Percentiles rank a stretch among this genome's conserved stretches.
Evolutionary conservation across 225 moss, liverwort and hornwort genomes (phyloP).

Genomic region (Physcomitrium patens): DNA sequence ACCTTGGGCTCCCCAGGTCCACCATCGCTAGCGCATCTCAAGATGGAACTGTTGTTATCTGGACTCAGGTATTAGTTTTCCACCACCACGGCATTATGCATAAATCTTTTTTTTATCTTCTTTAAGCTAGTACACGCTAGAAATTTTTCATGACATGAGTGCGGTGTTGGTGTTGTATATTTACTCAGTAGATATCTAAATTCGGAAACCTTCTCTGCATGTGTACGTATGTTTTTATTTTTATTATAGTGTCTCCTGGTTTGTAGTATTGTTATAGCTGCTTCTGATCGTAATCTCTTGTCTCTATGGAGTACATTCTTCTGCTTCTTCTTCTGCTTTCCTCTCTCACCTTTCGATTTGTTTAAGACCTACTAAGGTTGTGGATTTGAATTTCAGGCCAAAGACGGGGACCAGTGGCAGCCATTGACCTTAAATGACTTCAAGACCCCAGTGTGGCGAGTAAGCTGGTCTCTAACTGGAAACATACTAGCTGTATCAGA

Average conservation of each 20-base stretch:
- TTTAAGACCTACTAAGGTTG: neutral
- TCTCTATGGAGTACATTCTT: neutral
- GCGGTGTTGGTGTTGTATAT: neutral
- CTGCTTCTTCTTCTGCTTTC: neutral
- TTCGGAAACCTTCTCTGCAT: no score
- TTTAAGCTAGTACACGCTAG: neutral
- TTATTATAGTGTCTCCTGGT: no score
- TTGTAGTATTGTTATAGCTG: no score
- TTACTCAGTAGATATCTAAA: no score
- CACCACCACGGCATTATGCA: neutral
- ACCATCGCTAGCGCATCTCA: constrained; percentile 73
- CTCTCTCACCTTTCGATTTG: neutral
- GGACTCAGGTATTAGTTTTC: constrained; percentile 48
- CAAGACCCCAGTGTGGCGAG: constrained; percentile 65
- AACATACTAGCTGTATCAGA: constrained; percentile 67
- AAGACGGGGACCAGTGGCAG: constrained; percentile 74
- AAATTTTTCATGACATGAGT: neutral
- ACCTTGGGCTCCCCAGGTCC: constrained; percentile 65
- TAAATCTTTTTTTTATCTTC: neutral
- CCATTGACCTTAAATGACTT: constrained; percentile 57
- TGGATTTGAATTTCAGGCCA: constrained; percentile 21
- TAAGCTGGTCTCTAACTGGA: constrained; percentile 67
- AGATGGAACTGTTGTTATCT: constrained; percentile 69
- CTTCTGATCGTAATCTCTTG: no score
- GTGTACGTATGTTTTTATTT: no score